A percentile compares a stretch with the other conserved stretches of the same genome.
These are phyloP conservation scores for Acanthamoeba sp. DNA, from an alignment of 208 protist genomes.

Conservation along the genomic window DNA sequence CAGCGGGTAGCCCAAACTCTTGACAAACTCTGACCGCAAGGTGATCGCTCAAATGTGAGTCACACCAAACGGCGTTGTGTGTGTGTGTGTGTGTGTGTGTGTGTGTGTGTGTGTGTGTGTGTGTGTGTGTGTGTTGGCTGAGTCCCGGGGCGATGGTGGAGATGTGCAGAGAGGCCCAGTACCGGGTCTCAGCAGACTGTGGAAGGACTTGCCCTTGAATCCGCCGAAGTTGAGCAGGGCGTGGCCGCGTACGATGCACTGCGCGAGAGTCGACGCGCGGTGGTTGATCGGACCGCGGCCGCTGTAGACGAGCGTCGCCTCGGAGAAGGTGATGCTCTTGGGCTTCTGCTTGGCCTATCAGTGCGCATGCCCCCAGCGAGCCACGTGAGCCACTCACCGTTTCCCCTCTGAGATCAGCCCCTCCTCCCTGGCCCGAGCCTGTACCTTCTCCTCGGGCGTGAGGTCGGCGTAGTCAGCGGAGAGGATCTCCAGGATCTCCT, in stretches of 20 bases:
- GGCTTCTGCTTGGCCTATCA: background rate
- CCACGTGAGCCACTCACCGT: no score
- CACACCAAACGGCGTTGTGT: background rate
- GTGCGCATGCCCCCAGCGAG: no score
- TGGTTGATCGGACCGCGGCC: conserved; percentile 13
- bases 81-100: background rate
- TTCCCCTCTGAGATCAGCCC: no score
- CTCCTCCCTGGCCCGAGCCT: no score
- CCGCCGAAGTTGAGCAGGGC: conserved; percentile 49
- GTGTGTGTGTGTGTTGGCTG: no score
- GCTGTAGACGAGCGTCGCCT: conserved; percentile 40
- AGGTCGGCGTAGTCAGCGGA: background rate
- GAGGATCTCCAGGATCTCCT: conserved; percentile 24
- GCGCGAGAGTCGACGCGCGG: background rate
- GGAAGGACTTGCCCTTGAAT: conserved; percentile 48
- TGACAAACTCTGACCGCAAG: conserved; percentile 10
- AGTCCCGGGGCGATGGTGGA: no score
- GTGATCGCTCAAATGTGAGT: background rate
- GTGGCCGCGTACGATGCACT: background rate
- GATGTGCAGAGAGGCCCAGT: background rate
- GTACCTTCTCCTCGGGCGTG: background rate
- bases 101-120: background rate
- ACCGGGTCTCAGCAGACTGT: conserved; percentile 6
- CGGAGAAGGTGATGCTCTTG: background rate
- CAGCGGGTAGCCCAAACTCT: background rate